Evolutionary conservation across 805 yeast genomes (phyloP).

Genomic region (Blastobotrys mokoenaii): DNA sequence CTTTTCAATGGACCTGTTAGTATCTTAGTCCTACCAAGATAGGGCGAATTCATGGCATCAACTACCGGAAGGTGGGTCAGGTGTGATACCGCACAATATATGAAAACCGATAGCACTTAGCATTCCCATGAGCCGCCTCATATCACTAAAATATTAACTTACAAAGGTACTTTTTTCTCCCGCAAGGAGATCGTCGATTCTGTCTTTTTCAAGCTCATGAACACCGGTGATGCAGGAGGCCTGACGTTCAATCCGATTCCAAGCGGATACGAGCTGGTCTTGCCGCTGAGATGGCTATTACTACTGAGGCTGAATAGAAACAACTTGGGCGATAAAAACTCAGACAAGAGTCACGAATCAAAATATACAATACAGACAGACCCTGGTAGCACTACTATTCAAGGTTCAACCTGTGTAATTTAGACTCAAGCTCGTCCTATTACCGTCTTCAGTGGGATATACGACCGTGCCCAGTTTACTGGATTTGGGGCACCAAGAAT

Average conservation of each 20-base stretch:
- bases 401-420: background rate
- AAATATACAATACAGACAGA: background rate
- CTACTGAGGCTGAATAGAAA: background rate
- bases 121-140: too few species aligned
- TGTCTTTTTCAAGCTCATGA: constrained; percentile 15
- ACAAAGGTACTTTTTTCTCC: constrained; percentile 13
- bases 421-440: too few species aligned
- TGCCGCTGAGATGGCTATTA: background rate
- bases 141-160: constrained; percentile 8
- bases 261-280: too few species aligned
- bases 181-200: constrained; percentile 20
- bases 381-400: background rate
- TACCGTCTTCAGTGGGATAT: background rate
- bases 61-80: too few species aligned
- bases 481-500: too few species aligned
- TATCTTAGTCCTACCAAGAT: background rate
- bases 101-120: too few species aligned
- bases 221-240: background rate
- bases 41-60: background rate
- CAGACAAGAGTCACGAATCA: background rate
- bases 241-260: too few species aligned
- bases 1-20: constrained; percentile 10
- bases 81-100: too few species aligned
- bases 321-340: background rate
- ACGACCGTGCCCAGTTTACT: constrained; percentile 2